Evolutionary conservation across 192 early-diverging fungal species (phyloP).

Genomic region (Phlyctochytrium bullatum): DNA sequence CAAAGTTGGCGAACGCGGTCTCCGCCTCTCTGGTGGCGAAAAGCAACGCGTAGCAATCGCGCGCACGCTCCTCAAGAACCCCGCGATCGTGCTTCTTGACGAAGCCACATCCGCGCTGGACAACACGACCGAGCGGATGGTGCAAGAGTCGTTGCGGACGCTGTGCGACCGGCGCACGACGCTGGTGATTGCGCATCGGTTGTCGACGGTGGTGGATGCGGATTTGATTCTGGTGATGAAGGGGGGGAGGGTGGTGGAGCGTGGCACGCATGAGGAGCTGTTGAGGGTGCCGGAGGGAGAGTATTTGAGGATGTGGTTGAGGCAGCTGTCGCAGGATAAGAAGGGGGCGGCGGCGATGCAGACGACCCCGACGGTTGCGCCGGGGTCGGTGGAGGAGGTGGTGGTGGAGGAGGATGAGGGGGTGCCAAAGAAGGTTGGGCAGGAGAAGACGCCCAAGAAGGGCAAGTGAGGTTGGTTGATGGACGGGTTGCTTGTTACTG

Average conservation of each 20-base stretch:
- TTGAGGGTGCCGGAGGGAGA: slow-evolving; percentile 56
- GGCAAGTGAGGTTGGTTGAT: too few relatives aligned
- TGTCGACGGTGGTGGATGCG: slow-evolving; percentile 72
- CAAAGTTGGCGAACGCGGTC: slow-evolving; percentile 53
- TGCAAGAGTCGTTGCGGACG: slow-evolving; percentile 75
- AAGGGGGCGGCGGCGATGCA: slow-evolving; percentile 2
- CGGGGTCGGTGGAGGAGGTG: not conserved
- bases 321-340: slow-evolving; percentile 63
- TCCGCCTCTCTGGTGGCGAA: slow-evolving; percentile 86
- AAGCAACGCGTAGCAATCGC: slow-evolving; percentile 89
- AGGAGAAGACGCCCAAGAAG: too few relatives aligned
- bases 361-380: not conserved
- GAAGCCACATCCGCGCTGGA: slow-evolving; percentile 90
- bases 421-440: too few relatives aligned
- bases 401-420: slow-evolving; percentile 1
- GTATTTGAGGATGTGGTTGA: slow-evolving; percentile 91
- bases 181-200: slow-evolving; percentile 66
- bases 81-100: slow-evolving; percentile 71
- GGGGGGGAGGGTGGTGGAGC: slow-evolving; percentile 77
- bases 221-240: slow-evolving; percentile 86
- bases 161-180: slow-evolving; percentile 81
- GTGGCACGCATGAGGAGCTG: slow-evolving; percentile 78
- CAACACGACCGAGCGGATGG: slow-evolving; percentile 79
- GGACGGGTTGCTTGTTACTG: too few relatives aligned
- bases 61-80: slow-evolving; percentile 73